phyloP scores from a whole-genome alignment of 2,329 filamentous ascomycete genomes.

The Exophiala bonariae region DNA sequence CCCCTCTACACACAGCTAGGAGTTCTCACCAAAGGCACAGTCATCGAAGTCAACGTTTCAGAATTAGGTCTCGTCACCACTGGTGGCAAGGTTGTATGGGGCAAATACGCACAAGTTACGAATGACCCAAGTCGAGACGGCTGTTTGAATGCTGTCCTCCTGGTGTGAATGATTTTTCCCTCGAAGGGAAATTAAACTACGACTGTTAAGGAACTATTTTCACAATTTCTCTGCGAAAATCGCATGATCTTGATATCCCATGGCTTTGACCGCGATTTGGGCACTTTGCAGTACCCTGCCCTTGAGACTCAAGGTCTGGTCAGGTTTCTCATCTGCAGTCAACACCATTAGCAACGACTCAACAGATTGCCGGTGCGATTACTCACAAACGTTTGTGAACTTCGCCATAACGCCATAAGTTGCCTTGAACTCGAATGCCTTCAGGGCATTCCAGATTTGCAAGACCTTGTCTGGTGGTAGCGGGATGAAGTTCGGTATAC shows the following conservation, averaged over 20 bases:
- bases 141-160: slow-evolving; percentile 54
- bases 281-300: slow-evolving; percentile 70
- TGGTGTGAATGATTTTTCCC: slow-evolving; percentile 19
- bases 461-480: slow-evolving; percentile 63
- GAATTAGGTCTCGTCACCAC: slow-evolving; percentile 90
- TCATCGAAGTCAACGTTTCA: slow-evolving; percentile 88
- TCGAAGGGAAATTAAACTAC: neutral
- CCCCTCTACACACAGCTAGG: slow-evolving; percentile 91
- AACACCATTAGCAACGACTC: neutral
- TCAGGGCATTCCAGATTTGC: slow-evolving; percentile 69
- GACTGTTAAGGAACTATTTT: neutral
- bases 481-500: slow-evolving; percentile 55
- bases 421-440: slow-evolving; percentile 67
- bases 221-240: slow-evolving; percentile 28
- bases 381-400: slow-evolving; percentile 24
- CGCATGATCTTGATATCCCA: slow-evolving; percentile 37
- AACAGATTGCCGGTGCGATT: neutral
- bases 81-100: slow-evolving; percentile 91
- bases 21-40: slow-evolving; percentile 80
- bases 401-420: slow-evolving; percentile 40
- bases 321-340: slow-evolving; percentile 52
- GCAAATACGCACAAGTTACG: slow-evolving; percentile 70
- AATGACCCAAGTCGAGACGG: slow-evolving; percentile 63
- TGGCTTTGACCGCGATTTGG: slow-evolving; percentile 64
- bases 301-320: slow-evolving; percentile 63